Percentiles rank a stretch among this genome's conserved stretches.
Evolutionary conservation across 2,329 filamentous ascomycete species (phyloP).

Genomic region (Xylariaceae sp.): DNA sequence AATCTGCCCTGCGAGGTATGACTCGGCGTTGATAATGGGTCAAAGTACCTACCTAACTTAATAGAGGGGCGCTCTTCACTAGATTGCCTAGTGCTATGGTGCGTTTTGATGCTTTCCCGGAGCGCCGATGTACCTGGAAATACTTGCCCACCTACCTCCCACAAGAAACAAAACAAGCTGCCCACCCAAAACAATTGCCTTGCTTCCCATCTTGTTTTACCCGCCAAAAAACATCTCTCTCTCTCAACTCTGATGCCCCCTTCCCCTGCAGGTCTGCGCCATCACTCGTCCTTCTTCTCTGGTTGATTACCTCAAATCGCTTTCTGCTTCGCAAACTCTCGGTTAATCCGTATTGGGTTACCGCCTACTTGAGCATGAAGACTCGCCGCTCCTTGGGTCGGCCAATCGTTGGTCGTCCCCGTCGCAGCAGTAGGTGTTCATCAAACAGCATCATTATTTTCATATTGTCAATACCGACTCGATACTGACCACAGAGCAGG

Average conservation of each 20-base stretch:
- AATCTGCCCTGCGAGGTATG: neutral
- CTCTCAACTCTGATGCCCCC: neutral
- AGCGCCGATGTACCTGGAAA: no score
- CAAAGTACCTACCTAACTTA: neutral
- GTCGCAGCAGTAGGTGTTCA: constrained; percentile 9
- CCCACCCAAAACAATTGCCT: neutral
- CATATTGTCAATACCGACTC: neutral
- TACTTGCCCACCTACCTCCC: no score
- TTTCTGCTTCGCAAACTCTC: neutral
- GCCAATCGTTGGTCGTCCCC: constrained; percentile 11
- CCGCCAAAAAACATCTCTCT: neutral
- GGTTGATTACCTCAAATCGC: neutral
- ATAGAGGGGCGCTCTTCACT: neutral
- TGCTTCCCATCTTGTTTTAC: no score
- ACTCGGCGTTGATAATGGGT: neutral
- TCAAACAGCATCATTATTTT: neutral
- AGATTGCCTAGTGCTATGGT: no score
- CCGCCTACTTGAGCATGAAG: constrained; percentile 4
- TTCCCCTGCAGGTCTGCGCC: neutral
- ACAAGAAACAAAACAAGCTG: neutral
- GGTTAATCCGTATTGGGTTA: neutral
- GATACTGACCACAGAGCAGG: no score
- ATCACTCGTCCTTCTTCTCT: neutral
- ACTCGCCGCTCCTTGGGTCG: constrained; percentile 7
- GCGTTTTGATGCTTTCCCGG: no score